Evolutionary conservation across 2,329 filamentous ascomycete genomes (phyloP).

Genomic region (Huntiella decipiens): DNA sequence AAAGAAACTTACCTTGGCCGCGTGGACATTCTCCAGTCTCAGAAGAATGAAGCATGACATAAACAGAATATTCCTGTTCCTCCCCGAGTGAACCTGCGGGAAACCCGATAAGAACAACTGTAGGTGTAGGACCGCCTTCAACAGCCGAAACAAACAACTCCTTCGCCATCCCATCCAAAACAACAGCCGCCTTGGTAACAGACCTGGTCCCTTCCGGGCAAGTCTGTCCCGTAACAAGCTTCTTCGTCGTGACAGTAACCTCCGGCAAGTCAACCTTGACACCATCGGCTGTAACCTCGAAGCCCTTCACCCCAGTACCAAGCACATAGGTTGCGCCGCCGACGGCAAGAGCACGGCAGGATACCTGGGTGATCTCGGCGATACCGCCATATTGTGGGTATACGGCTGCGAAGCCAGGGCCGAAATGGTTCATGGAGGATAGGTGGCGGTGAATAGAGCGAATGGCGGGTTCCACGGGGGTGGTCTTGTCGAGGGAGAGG

Average conservation of each 20-base stretch:
- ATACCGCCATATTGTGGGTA: constrained; percentile 85
- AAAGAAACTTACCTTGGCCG: constrained; percentile 63
- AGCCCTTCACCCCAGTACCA: constrained; percentile 41
- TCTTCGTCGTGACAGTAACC: constrained; percentile 21
- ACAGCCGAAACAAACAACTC: constrained; percentile 49
- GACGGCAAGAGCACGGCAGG: constrained; percentile 75
- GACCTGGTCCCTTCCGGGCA: not conserved
- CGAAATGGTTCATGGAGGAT: constrained; percentile 71
- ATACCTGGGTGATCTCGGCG: constrained; percentile 78
- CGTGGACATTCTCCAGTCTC: constrained; percentile 81
- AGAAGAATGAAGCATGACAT: constrained; percentile 57
- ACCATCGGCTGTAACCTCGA: constrained; percentile 10
- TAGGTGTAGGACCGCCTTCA: constrained; percentile 59
- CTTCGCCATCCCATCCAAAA: constrained; percentile 47
- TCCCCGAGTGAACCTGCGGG: constrained; percentile 30
- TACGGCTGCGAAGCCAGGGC: constrained; percentile 73
- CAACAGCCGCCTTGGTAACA: constrained; percentile 32
- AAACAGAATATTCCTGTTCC: constrained; percentile 28
- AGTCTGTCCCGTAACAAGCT: constrained; percentile 25
- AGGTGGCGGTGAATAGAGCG: constrained; percentile 61
- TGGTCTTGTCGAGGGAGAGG: constrained; percentile 45
- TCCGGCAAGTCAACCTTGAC: constrained; percentile 12
- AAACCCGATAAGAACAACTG: constrained; percentile 51
- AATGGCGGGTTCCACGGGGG: constrained; percentile 47
- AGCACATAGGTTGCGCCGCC: constrained; percentile 84